Evolutionary conservation across 2,329 filamentous ascomycete genomes (phyloP).

Genomic region (Cladosporium sp.): DNA sequence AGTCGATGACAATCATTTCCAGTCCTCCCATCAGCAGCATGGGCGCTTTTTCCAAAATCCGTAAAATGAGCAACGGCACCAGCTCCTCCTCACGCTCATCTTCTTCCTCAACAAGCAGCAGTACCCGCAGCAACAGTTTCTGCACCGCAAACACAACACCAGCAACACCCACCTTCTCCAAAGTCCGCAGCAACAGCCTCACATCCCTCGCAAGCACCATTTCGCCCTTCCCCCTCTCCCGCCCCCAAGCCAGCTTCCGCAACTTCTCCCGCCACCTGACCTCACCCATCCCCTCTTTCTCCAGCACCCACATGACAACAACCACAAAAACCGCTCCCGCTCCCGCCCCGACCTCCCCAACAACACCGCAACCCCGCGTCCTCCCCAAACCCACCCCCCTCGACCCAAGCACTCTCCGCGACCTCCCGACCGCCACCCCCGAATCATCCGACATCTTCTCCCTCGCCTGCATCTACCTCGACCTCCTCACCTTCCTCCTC

Average conservation of each 20-base stretch:
- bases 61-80: slow-evolving; percentile 25
- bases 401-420: slow-evolving; percentile 37
- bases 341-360: slow-evolving; percentile 15
- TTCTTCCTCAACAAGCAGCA: slow-evolving; percentile 20
- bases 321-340: slow-evolving; percentile 2
- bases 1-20: slow-evolving; percentile 34
- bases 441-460: slow-evolving; percentile 63
- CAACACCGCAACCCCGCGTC: slow-evolving; percentile 11
- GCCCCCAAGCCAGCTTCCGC: slow-evolving; percentile 20
- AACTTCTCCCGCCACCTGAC: slow-evolving; percentile 21
- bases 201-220: slow-evolving; percentile 16
- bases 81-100: slow-evolving; percentile 29
- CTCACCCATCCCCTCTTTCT: slow-evolving; percentile 6
- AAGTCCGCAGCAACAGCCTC: slow-evolving; percentile 20
- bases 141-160: slow-evolving; percentile 20
- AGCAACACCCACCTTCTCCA: slow-evolving; percentile 12
- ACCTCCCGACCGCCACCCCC: slow-evolving; percentile 30
- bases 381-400: slow-evolving; percentile 30
- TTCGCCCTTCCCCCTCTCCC: slow-evolving; percentile 13
- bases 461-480: slow-evolving; percentile 65
- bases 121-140: slow-evolving; percentile 26
- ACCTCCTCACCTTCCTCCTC: slow-evolving; percentile 62
- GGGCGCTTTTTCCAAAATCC: slow-evolving; percentile 23
- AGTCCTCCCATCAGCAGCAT: slow-evolving; percentile 26
- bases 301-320: background rate